Evolutionary conservation across 371 early-diverging fungal species (phyloP).

Genomic region (Coemansia sp.): DNA sequence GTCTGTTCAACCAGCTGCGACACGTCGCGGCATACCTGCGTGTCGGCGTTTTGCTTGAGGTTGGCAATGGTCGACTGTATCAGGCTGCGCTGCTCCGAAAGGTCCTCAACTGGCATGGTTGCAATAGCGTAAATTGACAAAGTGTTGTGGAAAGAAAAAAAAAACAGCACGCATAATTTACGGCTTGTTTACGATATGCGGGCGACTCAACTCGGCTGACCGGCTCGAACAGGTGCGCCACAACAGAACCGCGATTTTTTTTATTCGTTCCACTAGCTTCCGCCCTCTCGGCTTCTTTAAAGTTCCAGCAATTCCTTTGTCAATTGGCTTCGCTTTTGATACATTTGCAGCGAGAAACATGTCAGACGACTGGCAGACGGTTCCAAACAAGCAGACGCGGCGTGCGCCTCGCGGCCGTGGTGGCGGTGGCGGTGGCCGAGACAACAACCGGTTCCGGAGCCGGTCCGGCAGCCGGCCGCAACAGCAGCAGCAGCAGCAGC

Average conservation of each 20-base stretch:
- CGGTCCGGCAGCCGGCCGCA: slow-evolving; percentile 1
- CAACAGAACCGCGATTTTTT: neutral
- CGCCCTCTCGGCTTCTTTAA: too few relatives aligned
- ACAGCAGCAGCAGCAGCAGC: too few relatives aligned
- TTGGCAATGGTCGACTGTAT: slow-evolving; percentile 19
- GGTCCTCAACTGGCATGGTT: slow-evolving; percentile 24
- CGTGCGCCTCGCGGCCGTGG: slow-evolving; percentile 26
- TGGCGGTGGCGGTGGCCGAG: slow-evolving; percentile 3
- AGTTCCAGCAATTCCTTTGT: neutral
- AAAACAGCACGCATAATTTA: neutral
- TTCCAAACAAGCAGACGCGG: slow-evolving; percentile 31
- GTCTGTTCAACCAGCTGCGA: slow-evolving; percentile 9
- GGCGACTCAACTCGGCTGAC: neutral
- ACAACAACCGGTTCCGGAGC: slow-evolving; percentile 4
- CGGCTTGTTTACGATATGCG: neutral
- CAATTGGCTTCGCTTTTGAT: neutral
- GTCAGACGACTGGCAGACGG: slow-evolving; percentile 49
- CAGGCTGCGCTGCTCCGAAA: slow-evolving; percentile 28
- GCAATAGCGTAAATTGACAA: neutral
- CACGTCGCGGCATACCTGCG: slow-evolving; percentile 15
- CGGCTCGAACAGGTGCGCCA: neutral
- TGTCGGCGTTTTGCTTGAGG: slow-evolving; percentile 32
- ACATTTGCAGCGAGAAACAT: slow-evolving; percentile 8
- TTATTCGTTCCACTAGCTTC: too few relatives aligned
- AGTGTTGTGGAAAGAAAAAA: neutral